phyloP scores from a whole-genome alignment of 2,329 filamentous ascomycete genomes.

The Diaporthe ilicicola region DNA sequence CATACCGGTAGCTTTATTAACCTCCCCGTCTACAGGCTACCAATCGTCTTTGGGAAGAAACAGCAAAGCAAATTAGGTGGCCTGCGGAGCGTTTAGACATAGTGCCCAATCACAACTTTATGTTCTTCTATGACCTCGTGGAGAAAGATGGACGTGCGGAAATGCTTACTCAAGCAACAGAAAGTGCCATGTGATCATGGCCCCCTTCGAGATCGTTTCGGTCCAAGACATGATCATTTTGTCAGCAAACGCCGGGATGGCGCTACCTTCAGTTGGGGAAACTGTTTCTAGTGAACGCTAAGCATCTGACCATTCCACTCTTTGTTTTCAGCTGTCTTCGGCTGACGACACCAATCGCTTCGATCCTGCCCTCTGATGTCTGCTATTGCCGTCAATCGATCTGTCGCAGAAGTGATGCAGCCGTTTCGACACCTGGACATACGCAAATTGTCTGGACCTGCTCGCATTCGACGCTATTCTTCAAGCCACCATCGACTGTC shows the following conservation, averaged over 20 bases:
- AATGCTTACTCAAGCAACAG: neutral
- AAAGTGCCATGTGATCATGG: neutral
- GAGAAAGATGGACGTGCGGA: neutral
- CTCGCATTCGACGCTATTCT: neutral
- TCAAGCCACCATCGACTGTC: neutral
- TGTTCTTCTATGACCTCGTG: too few species aligned
- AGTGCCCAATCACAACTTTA: neutral
- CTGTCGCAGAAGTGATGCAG: neutral
- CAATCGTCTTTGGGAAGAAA: neutral
- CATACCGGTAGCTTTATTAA: too few species aligned
- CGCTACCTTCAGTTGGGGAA: too few species aligned
- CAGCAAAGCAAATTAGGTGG: neutral
- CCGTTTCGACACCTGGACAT: neutral
- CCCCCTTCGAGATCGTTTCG: neutral
- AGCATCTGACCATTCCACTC: neutral
- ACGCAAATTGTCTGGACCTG: neutral
- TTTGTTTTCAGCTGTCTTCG: neutral
- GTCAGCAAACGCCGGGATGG: neutral
- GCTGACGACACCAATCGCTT: neutral
- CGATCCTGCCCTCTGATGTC: neutral
- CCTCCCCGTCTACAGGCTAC: too few species aligned
- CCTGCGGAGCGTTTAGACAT: neutral
- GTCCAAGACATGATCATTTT: neutral
- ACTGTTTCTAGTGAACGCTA: constrained; percentile 6
- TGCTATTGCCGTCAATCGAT: neutral